Evolutionary conservation across 176 grass and related monocot species (phyloP), one percentile per base, ranked within the genome.

Genomic region (Triticum dicoccoides): DNA sequence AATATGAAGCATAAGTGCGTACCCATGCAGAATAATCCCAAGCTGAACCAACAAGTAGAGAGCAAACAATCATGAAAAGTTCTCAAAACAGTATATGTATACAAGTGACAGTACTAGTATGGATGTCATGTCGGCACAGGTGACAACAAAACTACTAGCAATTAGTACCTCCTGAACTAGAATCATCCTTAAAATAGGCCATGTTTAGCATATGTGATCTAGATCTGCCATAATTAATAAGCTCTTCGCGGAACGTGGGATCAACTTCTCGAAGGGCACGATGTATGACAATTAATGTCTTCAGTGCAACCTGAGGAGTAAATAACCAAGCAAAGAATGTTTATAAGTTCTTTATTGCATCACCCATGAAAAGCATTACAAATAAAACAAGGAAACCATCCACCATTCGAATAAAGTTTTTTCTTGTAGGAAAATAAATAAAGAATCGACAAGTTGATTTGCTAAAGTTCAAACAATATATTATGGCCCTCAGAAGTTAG

Each of bases 11-110:
- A 91, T 99, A 99, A 73, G 86, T 88, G 49, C 97, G 92, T 45
- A 97, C 87, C 97, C 97, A 99, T 73, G 97, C 87, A 82, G 97
- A 99, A 95, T 87, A 99, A 83, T 99, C 97, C 97, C 97, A 99
- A 81, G 97, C 97, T 99, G 85, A 86, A 94, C 5, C 11, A 62
- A 80, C 83, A 69, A 80, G 2, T 24, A 30, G 2, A 91, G 69
- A 87, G 56, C 11, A 89, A 76, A 88, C 63, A 76, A 30, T 66
- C 70, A 64, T 44, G 70, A 80, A 18, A 82, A 66, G 80, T 82
- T 85, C 29, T 69, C 73, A 76, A 29, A 83, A 59, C 75, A 69
- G 70, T 82, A 52, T 9, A 51, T 8, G 18, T 69, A 82, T 52
- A 79, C 5, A 89, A 82, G 27, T 64, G 58, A 80, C 17, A 78